Base-by-base conservation (phyloP, 2,329 filamentous ascomycete genomes). In the Ophiostoma triangulosporum region DNA sequence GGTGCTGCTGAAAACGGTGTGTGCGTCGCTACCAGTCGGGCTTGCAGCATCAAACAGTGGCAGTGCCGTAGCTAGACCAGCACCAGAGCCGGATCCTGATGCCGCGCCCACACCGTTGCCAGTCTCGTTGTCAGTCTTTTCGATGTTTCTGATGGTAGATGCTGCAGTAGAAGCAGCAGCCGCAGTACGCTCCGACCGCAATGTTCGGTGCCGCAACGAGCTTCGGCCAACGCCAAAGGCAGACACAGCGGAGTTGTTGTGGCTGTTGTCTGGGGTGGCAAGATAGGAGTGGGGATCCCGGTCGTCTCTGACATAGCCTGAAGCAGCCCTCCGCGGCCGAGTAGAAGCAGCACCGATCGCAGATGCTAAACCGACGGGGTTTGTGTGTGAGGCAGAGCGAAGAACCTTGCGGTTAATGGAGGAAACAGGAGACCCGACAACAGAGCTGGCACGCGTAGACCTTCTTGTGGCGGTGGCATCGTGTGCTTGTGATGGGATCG, bases 1-100 rank as follows among this genome's bases (percentile, higher is more conserved):
- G 56, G 75, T 81, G 63, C 73, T 76, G 60, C 74, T 76, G 61
- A 85, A 84, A 32, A 78, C 70, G 11, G 79, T 81, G 54, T 78
- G 75, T 2, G 75, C 69, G 54, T 80, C 75, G 61, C 74, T 79
- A 27, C 69, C 73, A 0, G 71, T 68, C 3, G 75, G 76, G 59
- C 78, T 81, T 4, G 68, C 69, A 0, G 69, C 69, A 48, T 77
- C 73, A 52, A 71, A 75, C 26, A 68, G 66, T 3, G 66, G 64
- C 3, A 65, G 60, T 6, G 65, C 64, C 55, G 71, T 67, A 56
- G 43, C 43, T 15, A 46, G 26, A 17, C 26, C 43, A 4, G 43
- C 8, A 29, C 40, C 43, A 29, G 43, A 29, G 7, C 24, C 26
- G 15, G 38, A 45, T 3, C 15, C 24, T 7, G 24, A 17, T 14